Evolutionary conservation across 371 early-diverging fungal genomes (phyloP).

Genomic region (Apophysomyces ossiformis): DNA sequence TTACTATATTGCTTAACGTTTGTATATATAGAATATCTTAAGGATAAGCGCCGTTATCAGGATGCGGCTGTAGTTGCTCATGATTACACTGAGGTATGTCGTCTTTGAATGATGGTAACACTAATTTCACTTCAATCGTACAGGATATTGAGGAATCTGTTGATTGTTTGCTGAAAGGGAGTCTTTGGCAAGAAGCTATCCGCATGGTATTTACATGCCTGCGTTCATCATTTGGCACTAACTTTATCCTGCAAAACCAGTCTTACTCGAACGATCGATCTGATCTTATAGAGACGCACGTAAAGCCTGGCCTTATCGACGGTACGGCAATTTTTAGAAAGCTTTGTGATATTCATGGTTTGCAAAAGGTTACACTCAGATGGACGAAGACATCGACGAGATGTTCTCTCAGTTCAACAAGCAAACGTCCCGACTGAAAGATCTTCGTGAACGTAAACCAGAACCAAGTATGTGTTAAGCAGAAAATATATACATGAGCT

Average conservation of each 20-base stretch:
- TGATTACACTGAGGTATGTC: constrained; percentile 61
- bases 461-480: constrained; percentile 29
- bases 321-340: constrained; percentile 33
- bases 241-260: constrained; percentile 23
- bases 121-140: background rate
- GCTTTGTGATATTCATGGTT: background rate
- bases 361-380: constrained; percentile 44
- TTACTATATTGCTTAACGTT: background rate
- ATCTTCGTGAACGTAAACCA: constrained; percentile 54
- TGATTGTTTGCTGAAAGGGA: constrained; percentile 66
- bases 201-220: constrained; percentile 44
- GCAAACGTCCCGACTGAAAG: constrained; percentile 61
- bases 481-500: background rate
- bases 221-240: background rate
- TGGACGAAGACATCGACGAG: constrained; percentile 77
- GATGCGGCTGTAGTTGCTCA: constrained; percentile 68
- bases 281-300: constrained; percentile 77
- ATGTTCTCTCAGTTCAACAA: constrained; percentile 74
- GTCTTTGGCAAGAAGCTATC: constrained; percentile 75
- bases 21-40: constrained; percentile 48
- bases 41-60: constrained; percentile 57
- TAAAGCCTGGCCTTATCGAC: constrained; percentile 75
- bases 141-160: constrained; percentile 72
- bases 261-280: constrained; percentile 57
- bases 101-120: too few species aligned